Evolutionary conservation across 1,284 basidiomycete species (phyloP), one percentile per base, ranked within the genome.

Genomic region (Ustilago crameri): DNA sequence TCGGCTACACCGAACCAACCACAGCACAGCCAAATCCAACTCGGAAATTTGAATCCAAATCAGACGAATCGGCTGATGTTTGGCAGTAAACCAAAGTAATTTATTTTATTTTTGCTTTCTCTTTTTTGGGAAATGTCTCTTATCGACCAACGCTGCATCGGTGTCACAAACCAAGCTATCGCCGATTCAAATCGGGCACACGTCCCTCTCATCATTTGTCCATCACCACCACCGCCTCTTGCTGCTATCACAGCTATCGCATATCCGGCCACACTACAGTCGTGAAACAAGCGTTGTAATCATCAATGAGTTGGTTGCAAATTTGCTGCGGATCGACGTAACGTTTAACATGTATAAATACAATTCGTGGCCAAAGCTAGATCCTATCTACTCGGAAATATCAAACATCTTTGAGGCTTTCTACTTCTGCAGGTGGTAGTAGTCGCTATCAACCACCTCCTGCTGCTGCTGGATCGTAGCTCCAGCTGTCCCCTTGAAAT

Each of bases 371-470:
- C 38, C 3, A 15, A 3, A 40, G 9, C 17, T 9, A 40, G 17
- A 40, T n/a, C 15, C 5, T 40, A 18, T 18, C 17, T 9, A 17
- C 38, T 40, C 9, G 17, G n/a, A 17, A 18, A 40, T 17, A 30
- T 12, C 30, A 30, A 30, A 5, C 7, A 30, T 5, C 30, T 30
- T 12, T 7, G 12, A 5, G 30, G 12, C 30, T 30, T n/a, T n/a
- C 51, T 34, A 72, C 64, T 72, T 72, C n/a, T 67, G 45, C 30
- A 30, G 12, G n/a, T 60, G 35, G 42, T 72, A 64, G 53, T 72
- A 67, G 7, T 71, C 61, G 17, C 46, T 38, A 43, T 27, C 48
- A 35, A 40, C 9, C 41, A 60, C 56, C 46, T 67, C 41, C 38
- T 57, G 53, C 9, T 57, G 53, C 9, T 30, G 30, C 30, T 30